These are phyloP conservation scores for Kodamaea anthophila DNA, from an alignment of 1,139 yeast species.

Conservation along the genomic window DNA sequence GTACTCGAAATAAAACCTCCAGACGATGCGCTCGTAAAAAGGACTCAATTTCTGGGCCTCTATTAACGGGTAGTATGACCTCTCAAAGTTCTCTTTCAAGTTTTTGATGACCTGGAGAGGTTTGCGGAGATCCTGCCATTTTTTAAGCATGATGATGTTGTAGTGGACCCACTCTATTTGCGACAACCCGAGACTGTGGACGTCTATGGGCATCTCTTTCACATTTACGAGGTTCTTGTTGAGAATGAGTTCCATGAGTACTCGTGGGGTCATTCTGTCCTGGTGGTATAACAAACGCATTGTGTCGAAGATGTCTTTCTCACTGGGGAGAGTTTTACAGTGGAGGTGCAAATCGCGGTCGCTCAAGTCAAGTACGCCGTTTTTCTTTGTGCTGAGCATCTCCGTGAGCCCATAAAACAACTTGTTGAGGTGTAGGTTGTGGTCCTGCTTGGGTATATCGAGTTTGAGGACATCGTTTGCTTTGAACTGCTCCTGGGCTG, in stretches of 20 bases:
- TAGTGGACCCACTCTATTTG: slow-evolving; percentile 16
- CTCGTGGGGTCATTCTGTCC: slow-evolving; percentile 19
- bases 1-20: slow-evolving; percentile 39
- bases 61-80: slow-evolving; percentile 24
- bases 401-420: slow-evolving; percentile 19
- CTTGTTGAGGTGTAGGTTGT: slow-evolving; percentile 15
- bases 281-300: slow-evolving; percentile 23
- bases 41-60: slow-evolving; percentile 21
- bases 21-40: slow-evolving; percentile 37
- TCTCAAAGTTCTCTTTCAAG: slow-evolving; percentile 23
- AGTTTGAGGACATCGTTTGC: slow-evolving; percentile 12
- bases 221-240: slow-evolving; percentile 24
- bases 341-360: slow-evolving; percentile 17
- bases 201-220: slow-evolving; percentile 8
- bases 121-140: slow-evolving; percentile 27
- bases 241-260: slow-evolving; percentile 24
- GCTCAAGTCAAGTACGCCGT: slow-evolving; percentile 13
- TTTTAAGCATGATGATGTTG: slow-evolving; percentile 29
- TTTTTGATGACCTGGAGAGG: slow-evolving; percentile 29
- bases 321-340: slow-evolving; percentile 18
- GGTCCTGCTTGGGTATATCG: slow-evolving; percentile 9
- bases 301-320: slow-evolving; percentile 24
- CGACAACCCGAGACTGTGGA: slow-evolving; percentile 12
- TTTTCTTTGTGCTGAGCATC: slow-evolving; percentile 9
- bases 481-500: slow-evolving; percentile 25